Evolutionary conservation across 306 rosid genomes (phyloP).

Genomic region (Geum urbanum): DNA sequence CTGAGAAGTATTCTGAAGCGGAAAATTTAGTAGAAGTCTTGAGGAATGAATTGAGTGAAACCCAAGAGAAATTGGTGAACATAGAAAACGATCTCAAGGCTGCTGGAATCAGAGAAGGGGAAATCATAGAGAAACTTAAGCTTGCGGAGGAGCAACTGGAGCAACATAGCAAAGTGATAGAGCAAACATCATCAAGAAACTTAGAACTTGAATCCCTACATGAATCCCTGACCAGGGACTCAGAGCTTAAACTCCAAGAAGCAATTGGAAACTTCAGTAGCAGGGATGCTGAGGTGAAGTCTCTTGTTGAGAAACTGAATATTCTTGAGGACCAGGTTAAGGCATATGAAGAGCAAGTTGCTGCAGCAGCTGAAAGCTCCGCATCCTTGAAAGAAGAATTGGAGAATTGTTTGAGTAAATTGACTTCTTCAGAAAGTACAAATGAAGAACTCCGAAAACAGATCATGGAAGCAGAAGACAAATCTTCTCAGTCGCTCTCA

Average conservation of each 20-base stretch:
- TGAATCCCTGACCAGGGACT: too few species aligned
- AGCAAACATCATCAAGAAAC: too few species aligned
- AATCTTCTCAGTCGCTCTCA: slow-evolving; percentile 56
- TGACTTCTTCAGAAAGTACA: slow-evolving; percentile 45
- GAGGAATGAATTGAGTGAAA: slow-evolving; percentile 67
- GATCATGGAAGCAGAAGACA: slow-evolving; percentile 51
- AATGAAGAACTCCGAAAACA: slow-evolving; percentile 63
- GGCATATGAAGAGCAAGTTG: slow-evolving; percentile 42
- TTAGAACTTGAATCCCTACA: too few species aligned
- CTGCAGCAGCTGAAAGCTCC: slow-evolving; percentile 41
- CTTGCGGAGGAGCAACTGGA: too few species aligned
- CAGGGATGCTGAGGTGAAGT: slow-evolving; percentile 60
- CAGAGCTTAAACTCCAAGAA: too few species aligned
- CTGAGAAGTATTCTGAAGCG: slow-evolving; percentile 61
- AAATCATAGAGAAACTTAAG: too few species aligned
- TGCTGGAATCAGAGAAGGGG: too few species aligned
- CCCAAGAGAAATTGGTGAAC: slow-evolving; percentile 60
- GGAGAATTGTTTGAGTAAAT: slow-evolving; percentile 49
- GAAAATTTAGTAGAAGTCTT: slow-evolving; percentile 64
- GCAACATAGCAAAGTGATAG: too few species aligned
- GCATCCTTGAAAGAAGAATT: slow-evolving; percentile 47
- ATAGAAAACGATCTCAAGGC: slow-evolving; percentile 21
- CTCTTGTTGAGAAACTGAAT: slow-evolving; percentile 61
- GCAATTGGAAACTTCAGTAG: too few species aligned
- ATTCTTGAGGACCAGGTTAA: slow-evolving; percentile 51